A percentile compares a stretch with the other conserved stretches of the same genome.
Evolutionary conservation across 2,329 filamentous ascomycete genomes (phyloP).

Genomic region (Neonectria sp.): DNA sequence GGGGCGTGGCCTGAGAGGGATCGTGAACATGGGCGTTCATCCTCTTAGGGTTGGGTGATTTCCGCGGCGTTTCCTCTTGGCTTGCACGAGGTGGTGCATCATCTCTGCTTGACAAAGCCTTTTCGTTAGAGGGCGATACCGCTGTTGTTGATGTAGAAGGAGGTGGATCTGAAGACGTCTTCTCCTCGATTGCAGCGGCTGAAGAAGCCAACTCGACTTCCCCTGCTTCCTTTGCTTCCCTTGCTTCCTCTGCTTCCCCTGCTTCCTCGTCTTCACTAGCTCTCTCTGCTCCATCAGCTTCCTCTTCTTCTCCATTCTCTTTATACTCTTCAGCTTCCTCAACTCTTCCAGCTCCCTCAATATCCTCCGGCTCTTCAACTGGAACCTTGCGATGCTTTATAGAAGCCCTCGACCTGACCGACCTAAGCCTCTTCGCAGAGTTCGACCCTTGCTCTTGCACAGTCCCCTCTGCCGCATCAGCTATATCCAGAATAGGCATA

Average conservation of each 20-base stretch:
- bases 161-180: background rate
- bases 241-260: background rate
- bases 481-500: background rate
- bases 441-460: background rate
- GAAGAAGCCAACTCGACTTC: background rate
- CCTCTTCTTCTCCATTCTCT: background rate
- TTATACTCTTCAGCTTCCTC: background rate
- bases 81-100: background rate
- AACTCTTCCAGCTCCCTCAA: background rate
- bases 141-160: background rate
- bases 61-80: background rate
- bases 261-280: background rate
- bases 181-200: background rate
- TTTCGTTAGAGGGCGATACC: constrained; percentile 9
- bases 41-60: constrained; percentile 25
- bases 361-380: background rate
- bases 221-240: background rate
- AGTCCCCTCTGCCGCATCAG: background rate
- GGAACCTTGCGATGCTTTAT: background rate
- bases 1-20: constrained; percentile 4
- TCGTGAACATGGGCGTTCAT: constrained; percentile 5
- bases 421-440: background rate
- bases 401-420: background rate
- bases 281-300: background rate
- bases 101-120: background rate